phyloP scores from a whole-genome alignment of 2,329 filamentous ascomycete genomes.

The Botrytis squamosa region DNA sequence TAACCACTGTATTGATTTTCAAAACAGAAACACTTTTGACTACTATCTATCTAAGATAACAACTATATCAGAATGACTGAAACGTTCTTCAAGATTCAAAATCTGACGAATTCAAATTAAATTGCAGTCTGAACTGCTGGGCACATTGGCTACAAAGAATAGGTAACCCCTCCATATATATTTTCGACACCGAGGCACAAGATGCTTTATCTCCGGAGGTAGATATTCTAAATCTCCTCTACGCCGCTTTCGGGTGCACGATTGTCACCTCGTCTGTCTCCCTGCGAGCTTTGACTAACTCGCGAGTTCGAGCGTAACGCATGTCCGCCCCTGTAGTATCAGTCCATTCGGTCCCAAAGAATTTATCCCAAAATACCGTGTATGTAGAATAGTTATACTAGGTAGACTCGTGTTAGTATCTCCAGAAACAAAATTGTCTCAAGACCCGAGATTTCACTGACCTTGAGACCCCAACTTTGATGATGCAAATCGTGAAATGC shows the following conservation, averaged over 20 bases:
- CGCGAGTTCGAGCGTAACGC: slow-evolving; percentile 16
- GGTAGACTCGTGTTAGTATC: neutral
- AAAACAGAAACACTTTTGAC: neutral
- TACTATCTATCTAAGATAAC: neutral
- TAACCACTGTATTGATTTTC: neutral
- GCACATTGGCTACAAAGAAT: neutral
- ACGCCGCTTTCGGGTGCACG: neutral
- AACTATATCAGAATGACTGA: neutral
- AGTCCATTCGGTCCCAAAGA: slow-evolving; percentile 20
- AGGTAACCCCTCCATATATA: neutral
- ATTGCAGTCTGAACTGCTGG: neutral
- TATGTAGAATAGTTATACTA: slow-evolving; percentile 23
- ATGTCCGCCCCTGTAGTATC: slow-evolving; percentile 11
- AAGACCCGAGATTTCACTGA: neutral
- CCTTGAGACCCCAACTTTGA: slow-evolving; percentile 23
- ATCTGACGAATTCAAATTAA: neutral
- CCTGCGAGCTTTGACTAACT: slow-evolving; percentile 8
- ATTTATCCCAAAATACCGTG: slow-evolving; percentile 22
- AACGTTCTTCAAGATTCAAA: neutral
- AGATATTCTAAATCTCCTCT: neutral
- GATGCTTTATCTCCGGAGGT: neutral
- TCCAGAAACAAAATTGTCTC: neutral
- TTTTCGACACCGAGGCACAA: neutral
- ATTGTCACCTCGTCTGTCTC: neutral
- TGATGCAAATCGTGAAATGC: slow-evolving; percentile 24